Percentiles rank a stretch among this genome's conserved stretches.
Conservation (phyloP, 2,329 filamentous ascomycete species). For the Diaporthe sp. region DNA sequence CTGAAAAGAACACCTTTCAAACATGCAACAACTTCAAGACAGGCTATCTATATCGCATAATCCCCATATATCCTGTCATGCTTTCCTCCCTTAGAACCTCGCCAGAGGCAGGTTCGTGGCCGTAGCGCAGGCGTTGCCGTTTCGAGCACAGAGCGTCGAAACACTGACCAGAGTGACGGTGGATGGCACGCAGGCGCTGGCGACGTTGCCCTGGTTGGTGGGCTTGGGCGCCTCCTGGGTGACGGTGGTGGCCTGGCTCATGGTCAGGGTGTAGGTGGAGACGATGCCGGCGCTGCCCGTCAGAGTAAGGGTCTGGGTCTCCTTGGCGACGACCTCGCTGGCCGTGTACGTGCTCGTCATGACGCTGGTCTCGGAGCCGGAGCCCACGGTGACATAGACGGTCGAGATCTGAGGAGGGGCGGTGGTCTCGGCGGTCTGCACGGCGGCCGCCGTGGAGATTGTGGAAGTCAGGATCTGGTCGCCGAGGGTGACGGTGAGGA, state of each 20-base stretch:
- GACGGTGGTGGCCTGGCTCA: constrained; percentile 27
- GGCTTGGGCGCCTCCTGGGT: constrained; percentile 29
- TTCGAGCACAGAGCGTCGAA: constrained; percentile 36
- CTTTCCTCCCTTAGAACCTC: constrained; percentile 3
- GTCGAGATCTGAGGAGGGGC: constrained; percentile 32
- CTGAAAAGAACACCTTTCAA: background rate
- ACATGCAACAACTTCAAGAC: background rate
- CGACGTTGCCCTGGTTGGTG: constrained; percentile 2
- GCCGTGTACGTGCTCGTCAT: constrained; percentile 36
- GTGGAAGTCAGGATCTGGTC: constrained; percentile 36
- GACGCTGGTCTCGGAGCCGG: constrained; percentile 9
- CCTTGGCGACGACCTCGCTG: constrained; percentile 34
- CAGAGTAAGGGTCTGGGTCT: constrained; percentile 35
- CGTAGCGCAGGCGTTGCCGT: constrained; percentile 29
- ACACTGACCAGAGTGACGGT: constrained; percentile 37
- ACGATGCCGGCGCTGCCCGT: constrained; percentile 31
- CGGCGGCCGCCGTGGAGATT: constrained; percentile 29
- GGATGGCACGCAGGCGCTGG: constrained; percentile 29
- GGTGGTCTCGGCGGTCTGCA: constrained; percentile 31
- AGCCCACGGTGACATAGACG: constrained; percentile 35
- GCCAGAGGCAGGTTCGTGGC: constrained; percentile 28
- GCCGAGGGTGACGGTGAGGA: constrained; percentile 37
- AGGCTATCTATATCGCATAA: constrained; percentile 2
- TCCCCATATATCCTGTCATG: background rate
- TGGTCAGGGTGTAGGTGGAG: constrained; percentile 37